Percentiles rank a stretch among this genome's conserved stretches.
Evolutionary conservation across 1,284 basidiomycete species (phyloP).

Genomic region (Cerioporus squamosus): DNA sequence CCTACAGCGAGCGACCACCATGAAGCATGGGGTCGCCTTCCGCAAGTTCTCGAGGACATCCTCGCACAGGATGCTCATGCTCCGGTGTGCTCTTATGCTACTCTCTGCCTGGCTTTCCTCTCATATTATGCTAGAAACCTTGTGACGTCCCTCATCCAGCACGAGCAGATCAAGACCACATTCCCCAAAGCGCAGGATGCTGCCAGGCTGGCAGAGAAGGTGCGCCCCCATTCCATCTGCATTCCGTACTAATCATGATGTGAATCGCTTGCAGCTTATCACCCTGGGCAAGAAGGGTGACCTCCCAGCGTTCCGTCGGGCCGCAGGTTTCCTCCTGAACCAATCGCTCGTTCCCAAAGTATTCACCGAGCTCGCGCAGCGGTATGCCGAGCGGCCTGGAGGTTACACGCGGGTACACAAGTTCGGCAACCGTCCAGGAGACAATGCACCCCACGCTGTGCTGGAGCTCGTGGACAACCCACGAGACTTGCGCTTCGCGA

Average conservation of each 20-base stretch:
- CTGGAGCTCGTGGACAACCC: constrained; percentile 95
- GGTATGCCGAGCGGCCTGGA: constrained; percentile 86
- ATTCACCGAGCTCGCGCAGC: constrained; percentile 78
- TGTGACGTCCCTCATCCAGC: constrained; percentile 93
- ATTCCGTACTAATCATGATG: neutral
- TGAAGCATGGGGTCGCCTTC: constrained; percentile 93
- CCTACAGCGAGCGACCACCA: constrained; percentile 38
- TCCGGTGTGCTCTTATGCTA: constrained; percentile 57
- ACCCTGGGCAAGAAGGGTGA: constrained; percentile 86
- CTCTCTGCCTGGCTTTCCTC: neutral
- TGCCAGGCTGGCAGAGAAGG: constrained; percentile 93
- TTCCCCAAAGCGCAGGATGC: constrained; percentile 95
- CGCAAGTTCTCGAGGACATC: constrained; percentile 88
- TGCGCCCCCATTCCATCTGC: constrained; percentile 33
- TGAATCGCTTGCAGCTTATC: constrained; percentile 65
- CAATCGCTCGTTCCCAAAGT: constrained; percentile 78
- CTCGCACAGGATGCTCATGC: constrained; percentile 86
- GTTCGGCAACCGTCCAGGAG: constrained; percentile 86
- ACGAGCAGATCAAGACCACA: constrained; percentile 97
- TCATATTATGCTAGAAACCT: constrained; percentile 69
- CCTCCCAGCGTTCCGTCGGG: constrained; percentile 64
- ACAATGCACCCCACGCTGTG: constrained; percentile 93
- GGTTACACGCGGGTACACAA: constrained; percentile 97
- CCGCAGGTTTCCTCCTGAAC: constrained; percentile 78
- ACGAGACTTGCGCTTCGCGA: constrained; percentile 85